phyloP scores from a whole-genome alignment of 1,139 yeast genomes.

The Geotrichum bryndzae region DNA sequence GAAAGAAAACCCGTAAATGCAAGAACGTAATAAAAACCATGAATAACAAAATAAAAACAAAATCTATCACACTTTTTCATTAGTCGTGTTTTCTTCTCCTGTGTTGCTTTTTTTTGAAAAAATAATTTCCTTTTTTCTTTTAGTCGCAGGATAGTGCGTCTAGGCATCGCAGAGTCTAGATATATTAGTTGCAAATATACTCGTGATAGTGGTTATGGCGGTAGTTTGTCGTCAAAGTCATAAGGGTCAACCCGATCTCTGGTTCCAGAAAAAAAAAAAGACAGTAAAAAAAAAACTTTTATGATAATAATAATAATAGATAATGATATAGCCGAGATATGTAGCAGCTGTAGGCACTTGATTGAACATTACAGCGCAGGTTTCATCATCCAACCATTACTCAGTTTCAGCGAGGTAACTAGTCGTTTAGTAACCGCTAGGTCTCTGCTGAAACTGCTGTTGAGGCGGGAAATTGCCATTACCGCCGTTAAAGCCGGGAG shows the following conservation, averaged over 20 bases:
- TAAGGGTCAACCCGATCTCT: neutral
- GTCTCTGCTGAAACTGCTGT: slow-evolving; percentile 5
- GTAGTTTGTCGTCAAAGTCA: neutral
- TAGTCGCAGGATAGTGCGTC: neutral
- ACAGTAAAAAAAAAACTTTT: neutral
- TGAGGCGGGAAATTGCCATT: slow-evolving; percentile 1
- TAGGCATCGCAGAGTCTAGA: neutral
- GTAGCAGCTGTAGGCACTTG: neutral
- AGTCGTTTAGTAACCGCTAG: neutral
- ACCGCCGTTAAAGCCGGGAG: neutral
- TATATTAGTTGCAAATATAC: neutral
- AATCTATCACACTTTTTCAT: neutral
- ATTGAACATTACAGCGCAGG: neutral
- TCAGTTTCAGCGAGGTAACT: neutral
- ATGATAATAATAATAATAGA: neutral
- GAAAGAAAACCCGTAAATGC: neutral
- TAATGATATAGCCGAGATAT: neutral
- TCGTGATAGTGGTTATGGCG: neutral
- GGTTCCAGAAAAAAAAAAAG: neutral
- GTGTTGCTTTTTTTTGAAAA: neutral
- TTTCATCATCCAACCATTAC: neutral
- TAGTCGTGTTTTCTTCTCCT: neutral
- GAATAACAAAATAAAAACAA: neutral
- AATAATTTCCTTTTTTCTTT: neutral
- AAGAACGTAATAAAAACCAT: neutral